Evolutionary conservation across 192 early-diverging fungal species (phyloP).

Genomic region (Paraglomus occultum): DNA sequence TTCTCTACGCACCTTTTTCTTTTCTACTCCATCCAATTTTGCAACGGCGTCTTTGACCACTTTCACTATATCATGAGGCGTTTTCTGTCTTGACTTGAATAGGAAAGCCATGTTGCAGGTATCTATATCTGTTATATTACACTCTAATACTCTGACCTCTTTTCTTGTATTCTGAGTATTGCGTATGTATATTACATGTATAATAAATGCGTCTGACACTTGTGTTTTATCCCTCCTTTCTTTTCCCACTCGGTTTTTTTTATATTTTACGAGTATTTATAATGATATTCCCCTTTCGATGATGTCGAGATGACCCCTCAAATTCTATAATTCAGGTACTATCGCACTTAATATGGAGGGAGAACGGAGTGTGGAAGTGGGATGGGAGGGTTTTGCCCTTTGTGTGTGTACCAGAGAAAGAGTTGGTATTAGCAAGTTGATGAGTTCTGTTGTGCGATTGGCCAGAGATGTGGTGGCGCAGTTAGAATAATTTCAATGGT

Average conservation of each 20-base stretch:
- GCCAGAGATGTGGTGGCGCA: too few relatives aligned
- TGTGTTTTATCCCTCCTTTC: not conserved
- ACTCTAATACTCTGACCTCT: too few relatives aligned
- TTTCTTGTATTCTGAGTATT: too few relatives aligned
- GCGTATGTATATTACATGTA: too few relatives aligned
- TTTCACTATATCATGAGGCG: slow-evolving; percentile 86
- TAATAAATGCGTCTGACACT: too few relatives aligned
- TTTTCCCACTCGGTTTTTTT: not conserved
- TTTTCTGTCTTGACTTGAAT: slow-evolving; percentile 80
- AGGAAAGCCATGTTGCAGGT: slow-evolving; percentile 57
- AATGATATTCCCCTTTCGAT: too few relatives aligned
- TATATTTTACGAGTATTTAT: too few relatives aligned
- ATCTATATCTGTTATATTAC: too few relatives aligned
- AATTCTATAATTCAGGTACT: too few relatives aligned
- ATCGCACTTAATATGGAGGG: too few relatives aligned
- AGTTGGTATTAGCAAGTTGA: not conserved
- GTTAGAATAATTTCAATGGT: too few relatives aligned
- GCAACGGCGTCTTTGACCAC: slow-evolving; percentile 82
- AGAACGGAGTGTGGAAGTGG: not conserved
- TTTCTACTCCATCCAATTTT: slow-evolving; percentile 70
- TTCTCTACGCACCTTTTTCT: slow-evolving; percentile 56
- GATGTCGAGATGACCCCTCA: not conserved
- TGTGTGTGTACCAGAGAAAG: not conserved
- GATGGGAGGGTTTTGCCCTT: not conserved
- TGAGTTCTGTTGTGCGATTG: too few relatives aligned